Conservation (phyloP, 1,284 basidiomycete genomes). For the Cryptococcus deneoformans region DNA sequence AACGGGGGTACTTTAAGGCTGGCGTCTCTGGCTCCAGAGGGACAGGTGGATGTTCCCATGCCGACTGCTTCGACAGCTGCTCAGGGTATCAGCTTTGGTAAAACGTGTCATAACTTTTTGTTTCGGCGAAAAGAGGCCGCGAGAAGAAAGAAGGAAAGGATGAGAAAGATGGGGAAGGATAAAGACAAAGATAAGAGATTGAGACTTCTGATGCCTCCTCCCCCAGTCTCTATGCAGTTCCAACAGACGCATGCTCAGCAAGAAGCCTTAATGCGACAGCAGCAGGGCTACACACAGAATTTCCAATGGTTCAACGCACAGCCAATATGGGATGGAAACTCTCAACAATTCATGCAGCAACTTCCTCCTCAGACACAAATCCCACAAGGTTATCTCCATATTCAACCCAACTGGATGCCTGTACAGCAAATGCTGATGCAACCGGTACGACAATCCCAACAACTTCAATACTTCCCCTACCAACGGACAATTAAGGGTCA, state of each 20-base stretch:
- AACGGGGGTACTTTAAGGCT: neutral
- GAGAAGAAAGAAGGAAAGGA: neutral
- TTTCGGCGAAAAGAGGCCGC: neutral
- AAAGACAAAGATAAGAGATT: neutral
- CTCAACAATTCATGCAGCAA: too few species aligned
- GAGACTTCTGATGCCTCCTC: neutral
- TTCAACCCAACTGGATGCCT: neutral
- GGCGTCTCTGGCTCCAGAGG: neutral
- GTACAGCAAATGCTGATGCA: conserved; percentile 2
- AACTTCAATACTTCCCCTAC: too few species aligned
- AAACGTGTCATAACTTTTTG: conserved; percentile 25
- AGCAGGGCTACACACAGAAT: too few species aligned
- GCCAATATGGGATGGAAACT: too few species aligned
- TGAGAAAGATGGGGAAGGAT: neutral
- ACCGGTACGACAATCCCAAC: too few species aligned
- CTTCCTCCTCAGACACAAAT: neutral
- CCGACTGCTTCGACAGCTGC: conserved; percentile 4
- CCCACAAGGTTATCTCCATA: neutral
- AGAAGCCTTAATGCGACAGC: too few species aligned
- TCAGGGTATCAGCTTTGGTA: conserved; percentile 6
- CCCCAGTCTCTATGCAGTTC: neutral
- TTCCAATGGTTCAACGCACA: too few species aligned
- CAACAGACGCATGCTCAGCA: neutral
- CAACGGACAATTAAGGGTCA: too few species aligned
- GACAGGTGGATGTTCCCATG: conserved; percentile 9